phyloP scores from a whole-genome alignment of 306 rosid genomes.

The Cicer arietinum region DNA sequence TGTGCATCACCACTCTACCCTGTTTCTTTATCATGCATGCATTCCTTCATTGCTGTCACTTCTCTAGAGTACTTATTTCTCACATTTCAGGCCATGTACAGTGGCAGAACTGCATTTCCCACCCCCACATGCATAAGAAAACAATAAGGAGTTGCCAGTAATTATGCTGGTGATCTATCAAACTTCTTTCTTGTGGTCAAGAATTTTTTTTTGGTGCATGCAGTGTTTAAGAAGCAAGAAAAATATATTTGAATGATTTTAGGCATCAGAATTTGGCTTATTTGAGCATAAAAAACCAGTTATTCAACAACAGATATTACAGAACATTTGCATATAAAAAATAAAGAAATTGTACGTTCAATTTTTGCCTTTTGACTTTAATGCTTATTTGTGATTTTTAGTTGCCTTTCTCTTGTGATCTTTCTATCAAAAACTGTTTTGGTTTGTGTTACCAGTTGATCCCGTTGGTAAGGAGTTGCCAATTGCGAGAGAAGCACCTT shows the following conservation, averaged over 20 bases:
- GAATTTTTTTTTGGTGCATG: conserved; percentile 17
- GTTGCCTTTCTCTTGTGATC: conserved; percentile 24
- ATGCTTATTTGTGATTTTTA: conserved; percentile 25
- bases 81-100: neutral
- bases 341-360: conserved; percentile 16
- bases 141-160: neutral
- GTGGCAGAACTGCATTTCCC: conserved; percentile 29
- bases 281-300: conserved; percentile 2
- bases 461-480: conserved; percentile 50
- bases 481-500: conserved; percentile 41
- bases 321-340: neutral
- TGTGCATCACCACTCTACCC: neutral
- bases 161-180: conserved; percentile 18
- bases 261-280: conserved; percentile 11
- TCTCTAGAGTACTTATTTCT: neutral
- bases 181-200: conserved; percentile 14
- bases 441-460: conserved; percentile 58
- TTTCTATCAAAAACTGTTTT: conserved; percentile 39
- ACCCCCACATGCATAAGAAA: neutral
- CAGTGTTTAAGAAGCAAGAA: conserved; percentile 2
- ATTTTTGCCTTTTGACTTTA: conserved; percentile 21
- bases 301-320: conserved; percentile 16
- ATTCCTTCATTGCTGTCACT: neutral
- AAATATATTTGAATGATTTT: conserved; percentile 15
- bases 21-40: conserved; percentile 6